Evolutionary conservation across 441 rosid genomes (phyloP).

Genomic region (Eruca vesicaria): DNA sequence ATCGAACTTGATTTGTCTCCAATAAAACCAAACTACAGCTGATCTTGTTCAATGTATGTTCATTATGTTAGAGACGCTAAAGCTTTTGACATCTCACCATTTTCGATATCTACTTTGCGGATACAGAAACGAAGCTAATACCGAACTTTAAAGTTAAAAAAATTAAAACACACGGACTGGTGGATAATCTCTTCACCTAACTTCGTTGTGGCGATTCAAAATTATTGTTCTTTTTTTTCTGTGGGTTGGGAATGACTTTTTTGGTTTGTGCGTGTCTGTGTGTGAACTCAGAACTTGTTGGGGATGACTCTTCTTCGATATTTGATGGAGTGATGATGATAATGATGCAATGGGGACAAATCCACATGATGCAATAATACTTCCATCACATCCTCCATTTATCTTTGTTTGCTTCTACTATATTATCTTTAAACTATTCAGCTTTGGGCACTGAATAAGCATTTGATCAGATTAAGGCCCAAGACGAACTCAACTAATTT

Average conservation of each 20-base stretch:
- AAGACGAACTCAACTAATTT: neutral
- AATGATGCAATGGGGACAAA: neutral
- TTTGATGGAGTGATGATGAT: neutral
- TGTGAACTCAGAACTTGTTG: neutral
- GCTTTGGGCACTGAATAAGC: neutral
- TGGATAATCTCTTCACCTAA: neutral
- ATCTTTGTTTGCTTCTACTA: neutral
- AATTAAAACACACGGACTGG: neutral
- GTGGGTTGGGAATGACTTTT: neutral
- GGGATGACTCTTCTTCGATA: neutral
- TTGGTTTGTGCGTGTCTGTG: neutral
- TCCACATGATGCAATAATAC: neutral
- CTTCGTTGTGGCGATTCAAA: neutral
- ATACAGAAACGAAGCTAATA: neutral
- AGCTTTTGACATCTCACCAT: neutral
- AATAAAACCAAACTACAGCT: slow-evolving; percentile 15
- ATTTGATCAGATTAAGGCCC: neutral
- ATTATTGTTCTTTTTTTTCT: neutral
- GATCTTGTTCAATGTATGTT: neutral
- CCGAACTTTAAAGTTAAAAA: neutral
- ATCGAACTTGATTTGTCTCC: slow-evolving; percentile 23
- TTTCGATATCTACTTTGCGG: neutral
- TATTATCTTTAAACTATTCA: neutral
- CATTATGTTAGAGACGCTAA: neutral
- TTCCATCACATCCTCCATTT: neutral